Conservation (phyloP, 768 basidiomycete species). For the Panaeolus papilionaceus region DNA sequence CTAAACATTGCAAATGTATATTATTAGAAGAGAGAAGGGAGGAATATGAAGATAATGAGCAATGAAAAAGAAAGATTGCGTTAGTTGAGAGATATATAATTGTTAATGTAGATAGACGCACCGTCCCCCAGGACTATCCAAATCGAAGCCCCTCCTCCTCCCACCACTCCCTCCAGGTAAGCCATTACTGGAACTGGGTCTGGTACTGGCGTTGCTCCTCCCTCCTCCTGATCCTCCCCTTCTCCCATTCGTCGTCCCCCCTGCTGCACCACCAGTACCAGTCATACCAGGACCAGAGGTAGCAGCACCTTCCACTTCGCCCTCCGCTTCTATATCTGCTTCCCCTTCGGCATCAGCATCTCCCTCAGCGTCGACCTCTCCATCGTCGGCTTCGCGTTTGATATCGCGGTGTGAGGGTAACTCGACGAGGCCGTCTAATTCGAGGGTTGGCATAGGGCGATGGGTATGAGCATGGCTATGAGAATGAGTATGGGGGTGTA, state of each 20-base stretch:
- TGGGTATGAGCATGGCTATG: background rate
- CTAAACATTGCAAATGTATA: conserved; percentile 33
- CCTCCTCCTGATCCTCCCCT: background rate
- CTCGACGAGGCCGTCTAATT: background rate
- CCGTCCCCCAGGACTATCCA: conserved; percentile 67
- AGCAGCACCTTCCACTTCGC: conserved; percentile 23
- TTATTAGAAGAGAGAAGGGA: background rate
- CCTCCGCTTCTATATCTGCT: conserved; percentile 33
- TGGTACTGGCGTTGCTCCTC: background rate
- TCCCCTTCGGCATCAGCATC: conserved; percentile 37
- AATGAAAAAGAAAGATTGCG: no score
- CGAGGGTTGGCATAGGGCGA: background rate
- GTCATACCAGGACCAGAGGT: background rate
- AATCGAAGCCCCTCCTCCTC: conserved; percentile 37
- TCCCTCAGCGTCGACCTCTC: conserved; percentile 36
- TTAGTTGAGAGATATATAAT: no score
- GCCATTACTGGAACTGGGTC: background rate
- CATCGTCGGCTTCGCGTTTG: conserved; percentile 19
- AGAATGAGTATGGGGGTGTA: background rate
- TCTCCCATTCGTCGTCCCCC: background rate
- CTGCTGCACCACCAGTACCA: background rate
- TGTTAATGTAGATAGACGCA: conserved; percentile 27
- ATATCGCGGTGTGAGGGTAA: background rate
- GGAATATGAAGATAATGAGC: background rate
- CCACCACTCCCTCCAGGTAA: background rate